Conservation (phyloP, 768 basidiomycete genomes). For the Pulveroboletus frians region DNA sequence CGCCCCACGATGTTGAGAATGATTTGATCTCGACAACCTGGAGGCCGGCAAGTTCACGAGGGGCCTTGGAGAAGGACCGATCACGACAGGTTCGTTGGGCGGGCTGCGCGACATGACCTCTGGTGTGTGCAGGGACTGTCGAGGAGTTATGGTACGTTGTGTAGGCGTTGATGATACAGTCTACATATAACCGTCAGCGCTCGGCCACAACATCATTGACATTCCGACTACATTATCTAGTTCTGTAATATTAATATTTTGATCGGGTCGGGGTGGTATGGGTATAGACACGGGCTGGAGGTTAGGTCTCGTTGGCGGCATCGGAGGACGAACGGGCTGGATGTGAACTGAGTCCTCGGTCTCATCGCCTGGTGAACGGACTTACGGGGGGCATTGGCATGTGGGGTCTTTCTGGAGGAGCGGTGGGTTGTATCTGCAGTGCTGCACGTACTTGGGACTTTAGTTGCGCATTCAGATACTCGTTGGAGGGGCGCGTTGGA, state of each 20-base stretch:
- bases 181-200: slow-evolving; percentile 4
- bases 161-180: slow-evolving; percentile 1
- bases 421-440: background rate
- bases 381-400: background rate
- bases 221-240: slow-evolving; percentile 3
- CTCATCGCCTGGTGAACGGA: background rate
- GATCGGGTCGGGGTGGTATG: background rate
- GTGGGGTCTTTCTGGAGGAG: background rate
- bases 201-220: background rate
- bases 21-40: slow-evolving; percentile 1
- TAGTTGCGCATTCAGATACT: background rate
- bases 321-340: slow-evolving; percentile 2
- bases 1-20: background rate
- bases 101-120: slow-evolving; percentile 1
- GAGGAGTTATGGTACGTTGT: background rate
- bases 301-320: background rate
- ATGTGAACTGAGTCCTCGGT: background rate
- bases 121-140: background rate
- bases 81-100: background rate
- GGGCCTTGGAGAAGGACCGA: background rate
- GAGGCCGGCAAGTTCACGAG: slow-evolving; percentile 8
- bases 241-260: background rate
- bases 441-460: background rate
- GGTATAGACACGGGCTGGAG: background rate
- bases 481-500: background rate